Evolutionary conservation across 768 basidiomycete genomes (phyloP).

Genomic region (Leucosporidium yakuticum): DNA sequence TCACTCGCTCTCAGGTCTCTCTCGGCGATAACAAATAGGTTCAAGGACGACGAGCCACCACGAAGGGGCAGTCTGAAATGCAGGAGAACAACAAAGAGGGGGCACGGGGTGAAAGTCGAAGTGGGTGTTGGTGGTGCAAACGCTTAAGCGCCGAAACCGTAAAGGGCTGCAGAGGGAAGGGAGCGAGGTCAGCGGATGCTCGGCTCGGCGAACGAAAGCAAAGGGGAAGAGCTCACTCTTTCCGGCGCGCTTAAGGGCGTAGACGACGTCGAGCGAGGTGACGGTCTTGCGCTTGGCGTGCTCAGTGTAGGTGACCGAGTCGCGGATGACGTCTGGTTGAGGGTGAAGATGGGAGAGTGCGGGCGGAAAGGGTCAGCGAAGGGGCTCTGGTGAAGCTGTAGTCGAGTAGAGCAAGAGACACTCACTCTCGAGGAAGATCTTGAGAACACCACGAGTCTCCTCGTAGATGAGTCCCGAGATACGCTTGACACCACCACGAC

Average conservation of each 20-base stretch:
- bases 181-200: no score
- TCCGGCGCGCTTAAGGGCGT: conserved; percentile 50
- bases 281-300: conserved; percentile 88
- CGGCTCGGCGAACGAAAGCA: no score
- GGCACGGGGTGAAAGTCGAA: no score
- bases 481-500: conserved; percentile 97
- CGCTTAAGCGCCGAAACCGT: not conserved
- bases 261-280: conserved; percentile 78
- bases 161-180: not conserved
- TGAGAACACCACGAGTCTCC: conserved; percentile 90
- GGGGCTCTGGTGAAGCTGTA: not conserved
- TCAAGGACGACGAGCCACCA: no score
- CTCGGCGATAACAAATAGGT: no score
- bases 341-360: not conserved
- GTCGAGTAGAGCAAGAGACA: not conserved
- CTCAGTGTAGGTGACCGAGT: conserved; percentile 97
- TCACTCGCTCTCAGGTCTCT: no score
- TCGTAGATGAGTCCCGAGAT: conserved; percentile 86
- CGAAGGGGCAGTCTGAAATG: no score
- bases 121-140: no score
- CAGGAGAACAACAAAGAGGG: no score
- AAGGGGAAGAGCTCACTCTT: conserved; percentile 45
- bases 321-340: conserved; percentile 52
- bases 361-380: not conserved
- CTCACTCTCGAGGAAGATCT: conserved; percentile 76